These are phyloP conservation scores for Starmera pachycereana DNA, from an alignment of 805 yeast genomes.

Conservation along the genomic window DNA sequence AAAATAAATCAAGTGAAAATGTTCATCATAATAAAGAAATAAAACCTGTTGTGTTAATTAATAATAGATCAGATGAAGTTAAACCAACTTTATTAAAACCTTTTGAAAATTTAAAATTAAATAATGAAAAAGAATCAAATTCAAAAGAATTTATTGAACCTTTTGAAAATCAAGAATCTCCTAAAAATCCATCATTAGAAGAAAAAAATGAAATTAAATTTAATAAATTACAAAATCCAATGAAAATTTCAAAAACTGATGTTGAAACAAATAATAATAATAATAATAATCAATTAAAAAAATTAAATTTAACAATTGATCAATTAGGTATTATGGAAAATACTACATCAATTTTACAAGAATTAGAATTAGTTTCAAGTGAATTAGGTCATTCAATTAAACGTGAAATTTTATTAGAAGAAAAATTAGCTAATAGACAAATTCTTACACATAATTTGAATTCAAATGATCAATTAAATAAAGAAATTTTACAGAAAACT, in stretches of 20 bases:
- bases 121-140: neutral
- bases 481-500: slow-evolving; percentile 25
- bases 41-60: too few species aligned
- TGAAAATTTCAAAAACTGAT: neutral
- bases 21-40: too few species aligned
- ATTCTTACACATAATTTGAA: neutral
- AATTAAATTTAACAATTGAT: slow-evolving; percentile 40
- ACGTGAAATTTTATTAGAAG: slow-evolving; percentile 55
- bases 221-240: too few species aligned
- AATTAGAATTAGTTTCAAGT: slow-evolving; percentile 55
- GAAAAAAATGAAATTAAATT: neutral
- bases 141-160: neutral
- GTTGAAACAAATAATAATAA: too few species aligned
- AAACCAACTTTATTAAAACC: too few species aligned
- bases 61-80: too few species aligned
- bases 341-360: slow-evolving; percentile 47
- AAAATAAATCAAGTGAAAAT: too few species aligned
- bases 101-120: too few species aligned
- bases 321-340: slow-evolving; percentile 55
- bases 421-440: slow-evolving; percentile 19
- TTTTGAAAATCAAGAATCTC: too few species aligned
- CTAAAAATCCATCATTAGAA: neutral
- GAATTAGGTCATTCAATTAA: slow-evolving; percentile 66
- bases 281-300: slow-evolving; percentile 6
- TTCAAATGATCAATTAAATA: neutral